Evolutionary conservation across 495 filamentous ascomycete species (phyloP).

Genomic region (Tuber umbilicatum): DNA sequence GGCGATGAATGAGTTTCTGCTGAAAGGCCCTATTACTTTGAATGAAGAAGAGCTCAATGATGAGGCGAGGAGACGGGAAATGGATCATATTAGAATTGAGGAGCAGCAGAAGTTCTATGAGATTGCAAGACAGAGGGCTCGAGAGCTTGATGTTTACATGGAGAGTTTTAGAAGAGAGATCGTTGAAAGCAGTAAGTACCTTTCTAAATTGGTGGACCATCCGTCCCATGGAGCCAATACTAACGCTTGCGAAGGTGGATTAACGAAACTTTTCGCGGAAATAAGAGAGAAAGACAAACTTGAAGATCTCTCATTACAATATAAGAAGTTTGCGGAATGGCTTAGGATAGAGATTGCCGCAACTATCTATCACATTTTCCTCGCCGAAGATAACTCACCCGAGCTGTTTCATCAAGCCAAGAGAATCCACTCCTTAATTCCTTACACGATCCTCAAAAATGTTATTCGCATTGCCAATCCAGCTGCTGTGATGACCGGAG

Average conservation of each 20-base stretch:
- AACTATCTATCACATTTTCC: constrained; percentile 92
- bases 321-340: constrained; percentile 98
- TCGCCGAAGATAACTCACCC: constrained; percentile 95
- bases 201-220: neutral
- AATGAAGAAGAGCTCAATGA: constrained; percentile 80
- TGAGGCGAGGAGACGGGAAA: constrained; percentile 66
- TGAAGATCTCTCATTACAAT: constrained; percentile 81
- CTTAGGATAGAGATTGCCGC: constrained; percentile 94
- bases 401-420: constrained; percentile 92
- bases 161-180: constrained; percentile 72
- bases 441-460: constrained; percentile 89
- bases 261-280: constrained; percentile 88
- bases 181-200: constrained; percentile 66
- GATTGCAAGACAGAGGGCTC: constrained; percentile 80
- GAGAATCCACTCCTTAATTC: constrained; percentile 84
- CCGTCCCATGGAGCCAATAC: constrained; percentile 1
- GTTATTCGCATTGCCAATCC: constrained; percentile 94
- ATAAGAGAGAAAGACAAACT: constrained; percentile 82
- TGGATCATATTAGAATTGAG: constrained; percentile 80
- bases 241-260: constrained; percentile 56
- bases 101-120: constrained; percentile 94
- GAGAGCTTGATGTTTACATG: constrained; percentile 95
- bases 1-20: constrained; percentile 75
- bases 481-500: constrained; percentile 85
- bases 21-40: constrained; percentile 57